These are phyloP conservation scores for Biscogniauxia sp. DNA, from an alignment of 2,329 filamentous ascomycete genomes.

Conservation along the genomic window DNA sequence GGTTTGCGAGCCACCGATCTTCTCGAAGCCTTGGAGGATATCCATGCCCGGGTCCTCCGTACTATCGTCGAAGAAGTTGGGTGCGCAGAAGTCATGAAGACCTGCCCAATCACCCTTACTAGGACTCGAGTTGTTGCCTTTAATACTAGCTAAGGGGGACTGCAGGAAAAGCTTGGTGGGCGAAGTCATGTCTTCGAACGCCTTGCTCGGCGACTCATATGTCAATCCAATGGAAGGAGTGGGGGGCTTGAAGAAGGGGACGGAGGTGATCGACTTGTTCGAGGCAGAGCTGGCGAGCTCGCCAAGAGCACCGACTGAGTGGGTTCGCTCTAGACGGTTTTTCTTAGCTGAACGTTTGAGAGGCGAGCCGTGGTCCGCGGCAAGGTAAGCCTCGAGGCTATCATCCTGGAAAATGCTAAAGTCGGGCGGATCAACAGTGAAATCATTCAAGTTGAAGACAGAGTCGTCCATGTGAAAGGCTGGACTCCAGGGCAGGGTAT, in stretches of 20 bases:
- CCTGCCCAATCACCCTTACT: constrained; percentile 41
- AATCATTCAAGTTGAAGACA: constrained; percentile 50
- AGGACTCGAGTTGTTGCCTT: constrained; percentile 32
- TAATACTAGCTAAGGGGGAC: constrained; percentile 38
- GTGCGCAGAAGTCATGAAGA: constrained; percentile 51
- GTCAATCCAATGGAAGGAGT: constrained; percentile 37
- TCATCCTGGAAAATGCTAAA: constrained; percentile 63
- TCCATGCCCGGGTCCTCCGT: constrained; percentile 62
- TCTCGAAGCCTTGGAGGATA: constrained; percentile 72
- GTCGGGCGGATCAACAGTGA: constrained; percentile 47
- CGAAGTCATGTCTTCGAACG: constrained; percentile 53
- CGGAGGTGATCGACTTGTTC: constrained; percentile 50
- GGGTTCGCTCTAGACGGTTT: constrained; percentile 61
- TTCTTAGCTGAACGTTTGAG: constrained; percentile 62
- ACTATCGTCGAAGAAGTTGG: constrained; percentile 58
- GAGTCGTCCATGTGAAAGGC: constrained; percentile 64
- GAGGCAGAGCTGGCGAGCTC: constrained; percentile 56
- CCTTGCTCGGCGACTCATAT: constrained; percentile 58
- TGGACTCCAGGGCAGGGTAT: constrained; percentile 59
- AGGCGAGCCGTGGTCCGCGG: constrained; percentile 59
- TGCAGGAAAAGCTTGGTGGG: constrained; percentile 51
- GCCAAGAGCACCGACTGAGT: constrained; percentile 59
- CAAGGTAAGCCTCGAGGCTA: constrained; percentile 40
- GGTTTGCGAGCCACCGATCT: constrained; percentile 58
- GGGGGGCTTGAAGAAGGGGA: constrained; percentile 50